Base-by-base conservation (phyloP, 75 land plant genomes). In the Ceratopteris richardii region DNA sequence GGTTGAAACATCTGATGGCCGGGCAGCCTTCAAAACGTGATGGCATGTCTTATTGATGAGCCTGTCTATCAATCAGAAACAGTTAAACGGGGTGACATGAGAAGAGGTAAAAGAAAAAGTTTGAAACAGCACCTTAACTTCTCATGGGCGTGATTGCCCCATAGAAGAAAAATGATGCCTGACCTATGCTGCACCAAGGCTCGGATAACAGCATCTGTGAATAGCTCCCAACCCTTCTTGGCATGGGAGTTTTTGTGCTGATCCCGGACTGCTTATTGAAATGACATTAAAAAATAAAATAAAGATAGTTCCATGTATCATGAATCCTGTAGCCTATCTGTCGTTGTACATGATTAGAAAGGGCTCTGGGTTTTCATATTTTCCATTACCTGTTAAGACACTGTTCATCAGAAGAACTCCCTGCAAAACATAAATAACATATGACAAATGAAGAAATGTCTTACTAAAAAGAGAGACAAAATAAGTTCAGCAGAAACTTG, bases 201-300 rank as follows among this genome's bases (percentile, higher is more conserved):
- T 44, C 73, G 65, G 17, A 94, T 94, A 7, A 85, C 80, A 66
- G 98, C 85, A 79, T 90, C 98, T 37, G 98, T 94, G 61, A 94
- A 94, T 39, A 62, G 74, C 58, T 94, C 98, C 98, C 98, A 94
- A 6, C 98, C 98, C 69, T 77, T 89, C 52, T 81, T 90, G 18
- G 98, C 98, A 80, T 94, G 98, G 36, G 98, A 94, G 44, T 94
- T 94, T 17, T 96, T 85, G 46, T 89, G 91, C 46, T 77, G 91
- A n/a, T 67, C 76, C 58, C 90, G 78, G 60, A 94, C 98, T 94
- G 67, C 10, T 61, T 3, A 33, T 33, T 9, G n/a, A 51, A n/a
- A 31, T 52, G 6, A 22, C 13, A 22, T 24, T 14, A 33, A 4
- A n/a, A n/a, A n/a, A n/a, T n/a, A n/a, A n/a, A n/a, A n/a, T n/a